Evolutionary conservation across 805 yeast species (phyloP), one percentile per base, ranked within the genome.

Genomic region (Saccharomycopsis sp.): DNA sequence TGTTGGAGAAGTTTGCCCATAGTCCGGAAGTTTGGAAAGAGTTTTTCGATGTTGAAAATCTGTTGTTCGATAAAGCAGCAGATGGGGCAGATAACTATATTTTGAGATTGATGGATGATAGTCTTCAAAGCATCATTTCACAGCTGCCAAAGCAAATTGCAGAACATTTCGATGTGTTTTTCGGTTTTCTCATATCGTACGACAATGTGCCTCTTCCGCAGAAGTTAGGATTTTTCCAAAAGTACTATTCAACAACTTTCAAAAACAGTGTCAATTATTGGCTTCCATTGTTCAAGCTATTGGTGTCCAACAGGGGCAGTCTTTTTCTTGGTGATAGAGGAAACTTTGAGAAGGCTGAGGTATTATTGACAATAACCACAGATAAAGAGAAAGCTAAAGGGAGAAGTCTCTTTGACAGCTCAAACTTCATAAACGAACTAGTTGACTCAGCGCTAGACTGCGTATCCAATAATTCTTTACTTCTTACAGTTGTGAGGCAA

Each of bases 171-270:
- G 40, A 49, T 43, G 29, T 50, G 38, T 38, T 66, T 69, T 21
- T 64, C 57, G 26, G 52, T 60, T 34, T 59, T 51, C 42, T 65
- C 61, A 35, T 68, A 63, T 40, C 55, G 52, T 8, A 57, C 46
- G 16, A 67, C 63, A 32, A 59, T 53, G 9, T 63, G 64, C 41
- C 67, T 20, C 39, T 64, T 54, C 13, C 63, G 50, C 12, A 64
- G 52, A 32, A 50, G 49, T 4, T 57, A 46, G 5, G 61, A 49
- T 22, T 57, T 61, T 9, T 53, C 43, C 15, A 53, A 57, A 25
- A 59, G 59, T 39, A 55, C 60, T 23, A 57, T 15, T 13, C 26
- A 7, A 18, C 41, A 12, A 17, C 27, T 12, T 43, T 52, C 43
- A 57, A 36, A 12, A 58, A 50, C 9, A 51, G 49, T 12, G 52